These are phyloP conservation scores for Diplodia sapinea DNA, from an alignment of 2,329 filamentous ascomycete species.

Conservation along the genomic window DNA sequence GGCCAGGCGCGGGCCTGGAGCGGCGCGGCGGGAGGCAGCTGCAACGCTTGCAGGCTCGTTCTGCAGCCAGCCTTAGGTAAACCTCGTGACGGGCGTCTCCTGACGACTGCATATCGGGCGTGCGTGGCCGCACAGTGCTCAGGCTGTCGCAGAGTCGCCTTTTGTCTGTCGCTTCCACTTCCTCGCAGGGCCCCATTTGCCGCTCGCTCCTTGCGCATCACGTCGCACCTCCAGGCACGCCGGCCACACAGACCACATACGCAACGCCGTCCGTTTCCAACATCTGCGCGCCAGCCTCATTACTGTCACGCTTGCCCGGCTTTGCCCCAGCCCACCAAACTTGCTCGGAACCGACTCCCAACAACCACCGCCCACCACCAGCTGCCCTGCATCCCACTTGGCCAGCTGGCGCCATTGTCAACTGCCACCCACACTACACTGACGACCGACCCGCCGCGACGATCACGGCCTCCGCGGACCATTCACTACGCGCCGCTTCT, in stretches of 20 bases:
- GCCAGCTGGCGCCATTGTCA: conserved; percentile 25
- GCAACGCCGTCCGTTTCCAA: conserved; percentile 26
- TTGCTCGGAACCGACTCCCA: conserved; percentile 4
- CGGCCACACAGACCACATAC: conserved; percentile 29
- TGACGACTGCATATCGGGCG: conserved; percentile 25
- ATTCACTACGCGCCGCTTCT: conserved; percentile 6
- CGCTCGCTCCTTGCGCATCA: conserved; percentile 29
- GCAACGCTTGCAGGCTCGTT: conserved; percentile 10
- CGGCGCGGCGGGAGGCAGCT: conserved; percentile 11
- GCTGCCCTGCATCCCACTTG: background rate
- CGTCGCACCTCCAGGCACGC: conserved; percentile 30
- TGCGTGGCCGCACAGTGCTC: conserved; percentile 25
- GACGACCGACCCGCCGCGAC: background rate
- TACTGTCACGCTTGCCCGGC: conserved; percentile 12
- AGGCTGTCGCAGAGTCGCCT: conserved; percentile 20
- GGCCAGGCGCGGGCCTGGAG: conserved; percentile 17
- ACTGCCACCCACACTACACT: background rate
- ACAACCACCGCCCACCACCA: conserved; percentile 6
- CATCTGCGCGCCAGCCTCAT: conserved; percentile 21
- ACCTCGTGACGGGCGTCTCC: conserved; percentile 22
- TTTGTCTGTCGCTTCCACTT: conserved; percentile 28
- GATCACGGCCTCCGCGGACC: conserved; percentile 21
- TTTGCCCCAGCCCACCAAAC: conserved; percentile 21
- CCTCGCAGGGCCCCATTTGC: conserved; percentile 27
- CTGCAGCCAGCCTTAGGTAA: conserved; percentile 15